Base-by-base conservation (phyloP, 2,329 filamentous ascomycete genomes). In the Fusarium papillatum region DNA sequence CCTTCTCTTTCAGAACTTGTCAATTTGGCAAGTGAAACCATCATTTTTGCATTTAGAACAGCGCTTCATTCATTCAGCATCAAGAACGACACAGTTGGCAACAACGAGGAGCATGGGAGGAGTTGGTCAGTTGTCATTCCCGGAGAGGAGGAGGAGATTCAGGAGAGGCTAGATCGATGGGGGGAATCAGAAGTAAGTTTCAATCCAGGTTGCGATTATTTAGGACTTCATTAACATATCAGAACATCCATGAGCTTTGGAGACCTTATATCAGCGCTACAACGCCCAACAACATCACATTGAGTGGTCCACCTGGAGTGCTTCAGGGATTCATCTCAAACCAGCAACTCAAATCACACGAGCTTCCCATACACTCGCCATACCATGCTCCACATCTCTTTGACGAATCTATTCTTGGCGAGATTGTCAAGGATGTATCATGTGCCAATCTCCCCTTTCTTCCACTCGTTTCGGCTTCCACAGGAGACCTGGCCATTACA, bases 311-410 rank as follows among this genome's bases (percentile, higher is more conserved):
- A 2, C 80, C 80, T 8, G 29, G n/a, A 4, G 55, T 76, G 1
- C 60, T 81, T 34, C 50, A 65, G 14, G 38, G 48, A 2, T 80
- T 81, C 57, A 13, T 79, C 31, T 24, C 65, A 5, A 24, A 43
- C 3, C 46, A 72, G 13, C 64, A 75, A 59, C 22, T 76, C 36
- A 74, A 70, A 24, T 19, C 68, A 11, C 71, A 78, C 26, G 63
- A 64, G 7, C 75, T 79, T 26, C 43, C 72, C 1, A 77, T 81
- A 13, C 22, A 76, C 5, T 78, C 79, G 0, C 80, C 80, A 14
- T 81, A 78, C 53, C 80, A 81, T 61, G 72, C 78, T 13, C 46
- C 68, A 2, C 76, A 80, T 55, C 38, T 80, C 4, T 81, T 80
- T 11, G 68, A 74, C 31, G 36, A 72, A 7, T 13, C n/a, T 4